These are phyloP conservation scores for Paecilomyces sp. DNA, from an alignment of 2,329 filamentous ascomycete species.

Conservation along the genomic window DNA sequence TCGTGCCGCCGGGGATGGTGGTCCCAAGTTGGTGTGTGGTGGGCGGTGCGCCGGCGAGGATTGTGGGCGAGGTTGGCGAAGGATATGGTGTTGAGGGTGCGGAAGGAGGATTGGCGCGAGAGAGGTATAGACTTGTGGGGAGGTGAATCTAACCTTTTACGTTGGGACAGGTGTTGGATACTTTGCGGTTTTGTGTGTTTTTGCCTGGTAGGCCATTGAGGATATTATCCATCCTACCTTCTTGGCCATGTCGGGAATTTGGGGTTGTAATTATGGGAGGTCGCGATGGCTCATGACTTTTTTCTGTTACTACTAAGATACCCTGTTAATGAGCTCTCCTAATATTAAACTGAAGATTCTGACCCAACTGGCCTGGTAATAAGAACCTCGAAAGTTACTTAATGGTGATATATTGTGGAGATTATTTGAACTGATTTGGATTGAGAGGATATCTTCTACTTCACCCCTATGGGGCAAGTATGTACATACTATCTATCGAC, in stretches of 20 bases:
- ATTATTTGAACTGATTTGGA: neutral
- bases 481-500: neutral
- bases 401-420: neutral
- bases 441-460: neutral
- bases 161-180: neutral
- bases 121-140: constrained; percentile 34
- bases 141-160: constrained; percentile 7
- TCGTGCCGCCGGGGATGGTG: constrained; percentile 82
- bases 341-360: neutral
- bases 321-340: neutral
- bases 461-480: neutral
- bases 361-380: neutral
- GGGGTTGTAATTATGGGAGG: neutral
- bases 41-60: constrained; percentile 70
- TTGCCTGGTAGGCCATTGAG: neutral
- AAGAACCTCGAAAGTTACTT: neutral
- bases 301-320: neutral
- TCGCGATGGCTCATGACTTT: neutral
- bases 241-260: neutral
- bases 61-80: constrained; percentile 66
- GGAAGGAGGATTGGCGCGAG: constrained; percentile 36
- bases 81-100: constrained; percentile 41
- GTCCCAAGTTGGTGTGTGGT: constrained; percentile 89
- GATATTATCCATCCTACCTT: neutral
- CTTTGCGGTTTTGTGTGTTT: neutral